A percentile compares a stretch with the other conserved stretches of the same genome.
phyloP scores from a whole-genome alignment of 371 early-diverging fungal genomes.

The Apophysomyces sp. region DNA sequence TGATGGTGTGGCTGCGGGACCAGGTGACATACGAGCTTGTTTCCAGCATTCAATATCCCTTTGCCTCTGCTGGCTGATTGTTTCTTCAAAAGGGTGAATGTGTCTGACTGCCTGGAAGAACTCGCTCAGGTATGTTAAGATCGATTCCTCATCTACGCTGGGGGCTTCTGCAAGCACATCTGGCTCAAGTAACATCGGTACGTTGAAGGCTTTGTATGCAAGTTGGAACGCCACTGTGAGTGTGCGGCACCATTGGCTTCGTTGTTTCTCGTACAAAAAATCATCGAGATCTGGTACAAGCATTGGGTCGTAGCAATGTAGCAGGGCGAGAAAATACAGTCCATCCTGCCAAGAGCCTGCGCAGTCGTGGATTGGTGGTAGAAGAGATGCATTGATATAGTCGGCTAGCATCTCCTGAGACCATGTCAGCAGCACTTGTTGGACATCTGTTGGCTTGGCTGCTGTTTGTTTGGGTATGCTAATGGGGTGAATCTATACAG shows the following conservation, averaged over 20 bases:
- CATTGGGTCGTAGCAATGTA: conserved; percentile 64
- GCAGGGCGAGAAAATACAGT: conserved; percentile 58
- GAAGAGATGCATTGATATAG: conserved; percentile 49
- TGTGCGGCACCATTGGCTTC: conserved; percentile 10
- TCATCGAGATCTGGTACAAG: conserved; percentile 54
- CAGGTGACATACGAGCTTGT: conserved; percentile 3
- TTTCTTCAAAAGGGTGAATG: not conserved
- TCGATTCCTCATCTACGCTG: conserved; percentile 18
- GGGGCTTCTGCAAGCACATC: conserved; percentile 8
- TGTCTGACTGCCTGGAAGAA: conserved; percentile 14
- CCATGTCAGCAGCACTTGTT: conserved; percentile 61
- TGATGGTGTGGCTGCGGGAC: conserved; percentile 4
- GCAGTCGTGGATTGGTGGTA: conserved; percentile 57
- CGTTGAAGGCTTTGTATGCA: conserved; percentile 16
- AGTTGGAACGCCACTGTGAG: conserved; percentile 22
- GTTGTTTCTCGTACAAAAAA: conserved; percentile 6
- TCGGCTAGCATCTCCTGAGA: conserved; percentile 53
- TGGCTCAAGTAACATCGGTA: conserved; percentile 23
- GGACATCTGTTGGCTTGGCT: conserved; percentile 34
- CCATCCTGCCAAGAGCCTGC: conserved; percentile 65
- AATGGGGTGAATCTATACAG: conserved; percentile 12
- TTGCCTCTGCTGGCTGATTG: conserved; percentile 1
- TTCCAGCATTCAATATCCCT: conserved; percentile 16
- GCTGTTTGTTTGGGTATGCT: conserved; percentile 30
- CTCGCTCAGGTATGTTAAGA: conserved; percentile 19